Evolutionary conservation across 2,329 filamentous ascomycete genomes (phyloP), one percentile per base, ranked within the genome.

Genomic region (Pseudogymnoascus sp.): DNA sequence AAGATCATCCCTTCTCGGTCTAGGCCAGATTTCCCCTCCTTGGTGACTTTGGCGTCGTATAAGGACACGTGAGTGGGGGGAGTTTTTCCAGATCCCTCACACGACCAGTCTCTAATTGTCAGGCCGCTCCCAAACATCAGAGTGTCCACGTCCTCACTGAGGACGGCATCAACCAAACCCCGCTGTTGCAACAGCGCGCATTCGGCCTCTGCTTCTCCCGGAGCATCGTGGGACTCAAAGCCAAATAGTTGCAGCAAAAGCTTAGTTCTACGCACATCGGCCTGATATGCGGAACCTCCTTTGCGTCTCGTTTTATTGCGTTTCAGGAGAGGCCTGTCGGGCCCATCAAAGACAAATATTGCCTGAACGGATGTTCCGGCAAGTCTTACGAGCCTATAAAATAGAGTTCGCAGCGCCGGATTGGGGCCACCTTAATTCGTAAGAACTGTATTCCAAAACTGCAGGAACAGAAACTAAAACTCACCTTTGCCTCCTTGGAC

Each of bases 111-210:
- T 60, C 91, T 83, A 43, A 97, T 77, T 0, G 89, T 93, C 38
- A 85, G 77, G 0, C 84, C 87, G 66, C 91, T 95, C 1, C 95
- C 95, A 76, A 97, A 97, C 93, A 97, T 97, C 70, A 97, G 84
- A 1, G 93, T 95, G 73, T 99, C 95, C 45, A 97, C 92, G 78
- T 99, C 95, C 73, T 99, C 93, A 73, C 91, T 97, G 69, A 99
- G 80, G 1, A 97, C 95, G 0, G 91, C 93, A 74, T 99, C 95
- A 0, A 96, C 93, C 7, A 96, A 79, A 0, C 91, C 92, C 52
- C 88, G 83, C 64, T 83, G 81, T 71, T 99, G 93, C 2, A 99
- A 76, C 14, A 95, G 77, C 0, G 95, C 95, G 68, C 95, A 99
- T 76, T 99, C 95, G 1, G 95, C 95, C 73, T 99, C 95, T 2